Evolutionary conservation across 345 rosid species (phyloP).

Genomic region (Viola odorata): DNA sequence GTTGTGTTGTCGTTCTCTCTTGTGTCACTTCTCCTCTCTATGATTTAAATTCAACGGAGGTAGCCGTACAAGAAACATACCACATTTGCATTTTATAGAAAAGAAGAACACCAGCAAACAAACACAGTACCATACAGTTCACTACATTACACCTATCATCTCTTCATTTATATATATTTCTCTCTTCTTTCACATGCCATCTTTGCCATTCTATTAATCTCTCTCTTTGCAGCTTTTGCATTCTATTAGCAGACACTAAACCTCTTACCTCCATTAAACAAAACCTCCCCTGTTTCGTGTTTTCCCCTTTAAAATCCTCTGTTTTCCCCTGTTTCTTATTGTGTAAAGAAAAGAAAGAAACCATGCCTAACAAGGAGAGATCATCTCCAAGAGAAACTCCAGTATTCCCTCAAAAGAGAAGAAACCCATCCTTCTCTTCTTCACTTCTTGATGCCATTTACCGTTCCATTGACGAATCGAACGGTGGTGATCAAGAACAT

Average conservation of each 20-base stretch:
- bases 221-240: conserved; percentile 57
- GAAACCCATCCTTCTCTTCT: conserved; percentile 84
- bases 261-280: conserved; percentile 16
- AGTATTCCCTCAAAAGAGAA: conserved; percentile 44
- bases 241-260: conserved; percentile 48
- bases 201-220: conserved; percentile 20
- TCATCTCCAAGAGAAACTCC: conserved; percentile 22
- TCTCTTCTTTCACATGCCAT: conserved; percentile 27
- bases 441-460: conserved; percentile 66
- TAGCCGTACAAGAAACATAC: neutral
- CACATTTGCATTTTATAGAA: neutral
- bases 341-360: neutral
- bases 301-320: neutral
- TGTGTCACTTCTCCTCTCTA: too few relatives aligned
- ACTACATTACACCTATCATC: neutral
- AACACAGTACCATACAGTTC: conserved; percentile 6
- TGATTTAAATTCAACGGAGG: neutral
- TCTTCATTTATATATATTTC: neutral
- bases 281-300: conserved; percentile 10
- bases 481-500: conserved; percentile 12
- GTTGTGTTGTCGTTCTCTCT: neutral
- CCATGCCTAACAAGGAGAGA: conserved; percentile 38
- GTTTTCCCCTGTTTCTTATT: neutral
- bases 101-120: neutral
- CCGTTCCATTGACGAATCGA: conserved; percentile 60